These are phyloP conservation scores for Platanus orientalis DNA, from an alignment of 164 flowering plant genomes.

Conservation along the genomic window DNA sequence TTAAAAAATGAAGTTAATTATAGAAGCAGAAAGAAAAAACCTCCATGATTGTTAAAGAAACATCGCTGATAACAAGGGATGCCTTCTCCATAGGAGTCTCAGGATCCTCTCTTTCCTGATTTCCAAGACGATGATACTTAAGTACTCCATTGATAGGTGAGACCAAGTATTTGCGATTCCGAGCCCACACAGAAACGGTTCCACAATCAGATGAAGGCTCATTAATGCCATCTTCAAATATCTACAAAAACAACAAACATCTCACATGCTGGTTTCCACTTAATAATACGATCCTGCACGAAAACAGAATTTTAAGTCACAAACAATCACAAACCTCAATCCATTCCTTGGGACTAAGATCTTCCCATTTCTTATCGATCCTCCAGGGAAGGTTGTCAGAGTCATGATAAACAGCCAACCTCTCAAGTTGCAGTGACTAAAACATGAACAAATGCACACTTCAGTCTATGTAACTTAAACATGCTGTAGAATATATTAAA, in stretches of 20 bases:
- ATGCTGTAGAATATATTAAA: not conserved
- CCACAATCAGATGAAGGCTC: slow-evolving; percentile 39
- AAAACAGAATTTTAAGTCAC: not conserved
- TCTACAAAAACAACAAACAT: slow-evolving; percentile 32
- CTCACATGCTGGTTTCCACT: not conserved
- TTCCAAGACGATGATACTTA: slow-evolving; percentile 91
- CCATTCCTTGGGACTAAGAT: slow-evolving; percentile 87
- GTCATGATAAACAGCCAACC: slow-evolving; percentile 96
- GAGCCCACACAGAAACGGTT: slow-evolving; percentile 53
- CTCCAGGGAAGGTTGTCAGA: slow-evolving; percentile 73
- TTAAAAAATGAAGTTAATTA: not conserved
- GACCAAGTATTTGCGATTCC: slow-evolving; percentile 66
- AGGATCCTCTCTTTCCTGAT: slow-evolving; percentile 85
- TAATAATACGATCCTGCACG: too few species aligned
- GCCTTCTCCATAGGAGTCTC: slow-evolving; percentile 90
- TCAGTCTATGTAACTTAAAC: slow-evolving; percentile 1
- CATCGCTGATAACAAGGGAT: slow-evolving; percentile 71
- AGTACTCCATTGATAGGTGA: slow-evolving; percentile 93
- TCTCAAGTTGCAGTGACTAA: slow-evolving; percentile 93
- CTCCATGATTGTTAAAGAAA: slow-evolving; percentile 82
- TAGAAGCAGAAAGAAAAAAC: slow-evolving; percentile 29
- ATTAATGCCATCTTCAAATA: slow-evolving; percentile 93
- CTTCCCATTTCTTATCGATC: slow-evolving; percentile 83
- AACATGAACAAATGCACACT: slow-evolving; percentile 10
- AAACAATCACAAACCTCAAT: slow-evolving; percentile 62